Base-by-base conservation (phyloP, 2,329 filamentous ascomycete genomes). In the Myriosclerotinia curreyana region DNA sequence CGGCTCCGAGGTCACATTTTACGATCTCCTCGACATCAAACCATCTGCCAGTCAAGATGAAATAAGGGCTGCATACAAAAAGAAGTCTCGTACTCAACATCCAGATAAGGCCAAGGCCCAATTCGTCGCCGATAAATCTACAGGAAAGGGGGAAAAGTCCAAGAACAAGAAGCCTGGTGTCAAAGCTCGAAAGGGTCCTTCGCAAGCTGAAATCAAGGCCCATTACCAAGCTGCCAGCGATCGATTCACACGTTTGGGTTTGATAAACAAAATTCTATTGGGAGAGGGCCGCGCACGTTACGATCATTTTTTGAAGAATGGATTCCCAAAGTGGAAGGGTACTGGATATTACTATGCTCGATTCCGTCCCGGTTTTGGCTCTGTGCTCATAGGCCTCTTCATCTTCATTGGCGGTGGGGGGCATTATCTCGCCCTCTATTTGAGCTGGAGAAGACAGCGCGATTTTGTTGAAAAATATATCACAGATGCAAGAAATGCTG, bases 291-390 rank as follows among this genome's bases (percentile, higher is more conserved):
- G 95, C 68, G 90, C 91, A 71, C 89, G 95, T 68, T 99, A 99
- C 78, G 94, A 99, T 76, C 89, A 97, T 77, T 99, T 98, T 80
- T 79, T 98, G 66, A 79, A 81, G 76, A 92, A 98, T 77, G 95
- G 95, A 67, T 99, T 99, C 80, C 95, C 95, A 40, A 86, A 86
- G 64, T 99, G 95, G 95, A 93, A 94, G 80, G 95, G 95, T 65
- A 97, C 94, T 52, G 94, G 95, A 67, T 99, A 99, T 83, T 99
- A 98, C 83, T 99, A 99, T 81, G 87, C 87, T 72, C 88, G 95
- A 65, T 97, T 94, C 83, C 86, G 95, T 25, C 95, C 95, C 1
- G 95, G 95, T 11, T 81, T 98, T 52, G 92, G 91, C 65, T 90
- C 90, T 17, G 95, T 96, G 53, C 77, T 98, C 60, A 66, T 88